Evolutionary conservation across 306 rosid species (phyloP).

Genomic region (Bauhinia variegata): DNA sequence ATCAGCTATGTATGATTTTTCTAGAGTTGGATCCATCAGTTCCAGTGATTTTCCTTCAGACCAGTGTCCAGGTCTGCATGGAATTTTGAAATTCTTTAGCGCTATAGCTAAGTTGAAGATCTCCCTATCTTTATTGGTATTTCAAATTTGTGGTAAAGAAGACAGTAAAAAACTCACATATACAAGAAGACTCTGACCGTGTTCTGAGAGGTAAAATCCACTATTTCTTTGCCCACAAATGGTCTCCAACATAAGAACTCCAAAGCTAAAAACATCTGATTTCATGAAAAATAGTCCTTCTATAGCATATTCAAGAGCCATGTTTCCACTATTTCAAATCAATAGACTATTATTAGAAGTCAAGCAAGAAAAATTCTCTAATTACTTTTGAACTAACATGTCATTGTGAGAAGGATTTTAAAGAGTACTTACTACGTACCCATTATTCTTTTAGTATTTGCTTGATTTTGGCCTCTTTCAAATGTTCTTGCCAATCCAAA

Average conservation of each 20-base stretch:
- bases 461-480: slow-evolving; percentile 31
- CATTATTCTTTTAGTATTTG: slow-evolving; percentile 47
- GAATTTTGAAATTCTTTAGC: background rate
- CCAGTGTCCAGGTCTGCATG: slow-evolving; percentile 57
- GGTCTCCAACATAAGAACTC: slow-evolving; percentile 31
- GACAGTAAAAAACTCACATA: slow-evolving; percentile 8
- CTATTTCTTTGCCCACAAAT: slow-evolving; percentile 27
- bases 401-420: background rate
- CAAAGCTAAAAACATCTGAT: slow-evolving; percentile 36
- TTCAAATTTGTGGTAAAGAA: background rate
- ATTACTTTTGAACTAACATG: too few relatives aligned
- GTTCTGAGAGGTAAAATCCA: background rate
- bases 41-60: slow-evolving; percentile 42
- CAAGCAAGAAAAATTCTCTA: background rate
- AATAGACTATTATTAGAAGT: background rate
- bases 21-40: slow-evolving; percentile 46
- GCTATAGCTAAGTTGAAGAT: background rate
- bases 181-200: slow-evolving; percentile 26
- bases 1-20: background rate
- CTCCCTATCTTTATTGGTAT: background rate
- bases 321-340: slow-evolving; percentile 37
- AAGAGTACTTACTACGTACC: slow-evolving; percentile 52
- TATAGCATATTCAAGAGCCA: slow-evolving; percentile 43
- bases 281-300: slow-evolving; percentile 27
- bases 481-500: slow-evolving; percentile 56